Conservation (phyloP, 352 stramenopile species). For the Phytophthora sansomeana region DNA sequence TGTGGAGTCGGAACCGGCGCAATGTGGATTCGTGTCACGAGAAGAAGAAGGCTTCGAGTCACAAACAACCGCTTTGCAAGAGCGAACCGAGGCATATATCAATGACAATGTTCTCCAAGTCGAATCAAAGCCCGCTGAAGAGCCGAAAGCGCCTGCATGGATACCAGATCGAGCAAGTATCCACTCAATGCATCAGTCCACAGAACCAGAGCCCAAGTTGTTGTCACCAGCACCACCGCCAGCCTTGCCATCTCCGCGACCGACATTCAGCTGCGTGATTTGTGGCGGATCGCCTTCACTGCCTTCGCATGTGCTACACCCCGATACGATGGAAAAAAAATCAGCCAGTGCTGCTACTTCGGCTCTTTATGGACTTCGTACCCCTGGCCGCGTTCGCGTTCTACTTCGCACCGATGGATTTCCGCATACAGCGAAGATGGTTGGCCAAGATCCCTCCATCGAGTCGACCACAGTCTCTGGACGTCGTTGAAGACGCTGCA, state of each 20-base stretch:
- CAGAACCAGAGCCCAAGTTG: neutral
- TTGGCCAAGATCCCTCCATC: conserved; percentile 10
- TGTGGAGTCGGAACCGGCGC: neutral
- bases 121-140: neutral
- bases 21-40: neutral
- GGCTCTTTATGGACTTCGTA: conserved; percentile 10
- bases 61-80: neutral
- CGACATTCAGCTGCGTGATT: conserved; percentile 5
- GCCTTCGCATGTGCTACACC: neutral
- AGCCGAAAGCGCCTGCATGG: neutral
- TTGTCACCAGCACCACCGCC: neutral
- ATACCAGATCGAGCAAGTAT: neutral
- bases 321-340: conserved; percentile 7
- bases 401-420: conserved; percentile 20
- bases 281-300: conserved; percentile 1
- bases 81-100: neutral
- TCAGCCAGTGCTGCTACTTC: conserved; percentile 12
- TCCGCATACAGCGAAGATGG: conserved; percentile 20
- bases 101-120: neutral
- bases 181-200: neutral
- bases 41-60: neutral
- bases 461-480: neutral
- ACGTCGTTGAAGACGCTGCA: neutral
- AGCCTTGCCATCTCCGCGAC: neutral
- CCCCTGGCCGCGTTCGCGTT: conserved; percentile 18